phyloP scores from a whole-genome alignment of 495 filamentous ascomycete species.

The Immersiella caudata region DNA sequence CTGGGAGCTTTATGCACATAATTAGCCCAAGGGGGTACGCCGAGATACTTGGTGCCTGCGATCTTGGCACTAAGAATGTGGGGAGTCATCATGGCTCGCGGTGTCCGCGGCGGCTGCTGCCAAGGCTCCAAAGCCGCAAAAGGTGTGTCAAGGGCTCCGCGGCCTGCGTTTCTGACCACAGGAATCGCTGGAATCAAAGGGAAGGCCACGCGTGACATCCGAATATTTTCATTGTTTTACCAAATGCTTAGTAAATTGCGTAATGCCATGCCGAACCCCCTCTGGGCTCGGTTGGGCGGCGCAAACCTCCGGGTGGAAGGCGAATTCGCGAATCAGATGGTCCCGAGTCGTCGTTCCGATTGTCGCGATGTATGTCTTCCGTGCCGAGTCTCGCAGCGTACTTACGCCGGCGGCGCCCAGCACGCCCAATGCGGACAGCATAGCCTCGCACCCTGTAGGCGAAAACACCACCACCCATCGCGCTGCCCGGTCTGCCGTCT shows the following conservation, averaged over 20 bases:
- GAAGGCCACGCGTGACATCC: neutral
- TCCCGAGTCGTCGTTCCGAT: constrained; percentile 94
- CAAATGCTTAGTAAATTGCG: constrained; percentile 43
- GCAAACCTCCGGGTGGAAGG: constrained; percentile 77
- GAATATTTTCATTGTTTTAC: constrained; percentile 12
- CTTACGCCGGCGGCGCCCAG: constrained; percentile 54
- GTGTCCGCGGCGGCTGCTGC: neutral
- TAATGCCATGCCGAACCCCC: constrained; percentile 73
- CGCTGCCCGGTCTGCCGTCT: constrained; percentile 40
- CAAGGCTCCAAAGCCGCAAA: neutral
- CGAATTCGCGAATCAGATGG: constrained; percentile 67
- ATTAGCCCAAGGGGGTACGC: neutral
- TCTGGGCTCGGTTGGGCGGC: constrained; percentile 81
- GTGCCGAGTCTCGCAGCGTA: constrained; percentile 30
- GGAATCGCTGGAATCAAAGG: neutral
- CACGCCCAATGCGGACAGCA: constrained; percentile 68
- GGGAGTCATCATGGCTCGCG: neutral
- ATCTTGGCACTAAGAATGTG: neutral
- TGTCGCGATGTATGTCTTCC: constrained; percentile 67
- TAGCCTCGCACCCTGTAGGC: constrained; percentile 80
- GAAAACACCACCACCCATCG: constrained; percentile 95
- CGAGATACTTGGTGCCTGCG: neutral
- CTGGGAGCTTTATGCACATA: neutral
- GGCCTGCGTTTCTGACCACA: neutral
- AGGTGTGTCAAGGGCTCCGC: constrained; percentile 1